phyloP scores from a whole-genome alignment of 2,329 filamentous ascomycete species.

The Diaporthe batatas region DNA sequence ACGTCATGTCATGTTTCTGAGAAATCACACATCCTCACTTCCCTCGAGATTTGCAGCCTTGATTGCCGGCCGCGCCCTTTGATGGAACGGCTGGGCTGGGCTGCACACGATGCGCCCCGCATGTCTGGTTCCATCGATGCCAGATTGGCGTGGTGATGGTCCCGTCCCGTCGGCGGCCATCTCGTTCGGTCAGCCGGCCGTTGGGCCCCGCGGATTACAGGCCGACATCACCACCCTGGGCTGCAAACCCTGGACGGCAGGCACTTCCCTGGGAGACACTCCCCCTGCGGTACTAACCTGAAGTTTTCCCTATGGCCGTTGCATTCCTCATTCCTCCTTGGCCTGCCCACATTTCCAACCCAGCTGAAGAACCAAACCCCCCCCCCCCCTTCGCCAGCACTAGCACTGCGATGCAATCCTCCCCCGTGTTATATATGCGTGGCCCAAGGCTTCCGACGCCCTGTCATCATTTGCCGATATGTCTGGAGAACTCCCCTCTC shows the following conservation, averaged over 20 bases:
- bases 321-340: conserved; percentile 6
- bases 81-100: neutral
- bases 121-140: neutral
- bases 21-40: conserved; percentile 30
- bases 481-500: neutral
- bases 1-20: conserved; percentile 36
- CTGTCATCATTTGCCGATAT: neutral
- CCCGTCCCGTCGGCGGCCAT: neutral
- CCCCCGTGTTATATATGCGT: neutral
- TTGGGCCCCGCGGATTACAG: conserved; percentile 2
- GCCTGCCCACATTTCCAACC: neutral
- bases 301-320: conserved; percentile 15
- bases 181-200: neutral
- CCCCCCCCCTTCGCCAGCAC: no score
- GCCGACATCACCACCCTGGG: conserved; percentile 18
- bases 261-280: conserved; percentile 7
- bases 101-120: neutral
- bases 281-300: conserved; percentile 12
- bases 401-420: neutral
- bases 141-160: neutral
- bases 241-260: conserved; percentile 28
- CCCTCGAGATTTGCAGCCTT: conserved; percentile 22
- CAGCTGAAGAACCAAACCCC: neutral
- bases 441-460: neutral
- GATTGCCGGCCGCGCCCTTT: neutral